Conservation (phyloP, 257 asterid species). For the Coffea eugenioides region DNA sequence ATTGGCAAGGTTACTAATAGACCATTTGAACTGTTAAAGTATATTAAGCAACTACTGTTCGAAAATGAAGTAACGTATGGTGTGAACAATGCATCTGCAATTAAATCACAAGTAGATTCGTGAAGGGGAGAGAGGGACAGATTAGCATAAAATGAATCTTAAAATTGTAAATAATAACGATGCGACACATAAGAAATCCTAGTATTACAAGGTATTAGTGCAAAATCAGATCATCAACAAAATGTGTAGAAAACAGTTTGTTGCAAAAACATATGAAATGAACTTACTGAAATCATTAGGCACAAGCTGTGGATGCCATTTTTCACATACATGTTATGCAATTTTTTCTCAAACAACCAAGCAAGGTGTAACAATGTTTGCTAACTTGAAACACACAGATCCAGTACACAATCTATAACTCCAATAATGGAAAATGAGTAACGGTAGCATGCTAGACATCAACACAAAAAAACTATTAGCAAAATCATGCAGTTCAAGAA, state of each 20-base stretch:
- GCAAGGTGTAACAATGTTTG: background rate
- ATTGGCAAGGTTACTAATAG: background rate
- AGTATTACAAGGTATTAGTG: background rate
- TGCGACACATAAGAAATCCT: background rate
- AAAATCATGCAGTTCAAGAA: constrained; percentile 1
- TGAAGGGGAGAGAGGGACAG: background rate
- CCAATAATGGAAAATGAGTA: background rate
- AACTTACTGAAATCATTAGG: background rate
- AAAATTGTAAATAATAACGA: background rate
- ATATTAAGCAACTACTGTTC: background rate
- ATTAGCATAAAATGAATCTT: background rate
- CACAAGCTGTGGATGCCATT: background rate
- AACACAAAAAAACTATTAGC: background rate
- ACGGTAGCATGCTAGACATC: background rate
- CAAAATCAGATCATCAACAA: background rate
- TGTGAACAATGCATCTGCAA: background rate
- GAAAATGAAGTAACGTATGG: background rate
- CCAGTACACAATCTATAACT: background rate
- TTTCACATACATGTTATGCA: background rate
- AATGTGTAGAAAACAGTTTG: background rate
- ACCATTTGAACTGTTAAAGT: background rate
- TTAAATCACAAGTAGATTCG: background rate
- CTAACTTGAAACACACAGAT: background rate
- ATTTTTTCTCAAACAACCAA: background rate
- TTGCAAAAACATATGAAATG: background rate